These are phyloP conservation scores for Rosa lucieae DNA, from an alignment of 306 rosid species.

Conservation along the genomic window DNA sequence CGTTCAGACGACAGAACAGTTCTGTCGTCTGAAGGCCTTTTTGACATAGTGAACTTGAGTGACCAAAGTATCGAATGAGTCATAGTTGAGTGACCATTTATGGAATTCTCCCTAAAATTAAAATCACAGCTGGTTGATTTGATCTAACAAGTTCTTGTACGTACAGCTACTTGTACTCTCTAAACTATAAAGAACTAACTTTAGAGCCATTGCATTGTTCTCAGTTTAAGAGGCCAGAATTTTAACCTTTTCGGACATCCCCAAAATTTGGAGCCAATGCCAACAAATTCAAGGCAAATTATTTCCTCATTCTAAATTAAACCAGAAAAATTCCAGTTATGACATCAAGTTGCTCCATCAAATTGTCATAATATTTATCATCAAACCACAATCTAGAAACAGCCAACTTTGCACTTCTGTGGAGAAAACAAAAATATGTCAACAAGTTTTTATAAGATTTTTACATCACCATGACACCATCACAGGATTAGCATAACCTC, in stretches of 20 bases:
- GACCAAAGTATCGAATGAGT: no score
- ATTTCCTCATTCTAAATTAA: background rate
- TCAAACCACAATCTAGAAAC: background rate
- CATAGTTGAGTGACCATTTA: no score
- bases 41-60: no score
- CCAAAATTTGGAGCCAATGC: slow-evolving; percentile 6
- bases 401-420: background rate
- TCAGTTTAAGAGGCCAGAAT: background rate
- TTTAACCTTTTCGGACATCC: background rate
- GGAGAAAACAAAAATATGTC: background rate
- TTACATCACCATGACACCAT: background rate
- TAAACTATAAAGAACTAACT: background rate
- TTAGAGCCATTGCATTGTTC: background rate
- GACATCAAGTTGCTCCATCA: background rate
- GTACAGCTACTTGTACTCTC: slow-evolving; percentile 1
- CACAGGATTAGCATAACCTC: no score
- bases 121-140: background rate
- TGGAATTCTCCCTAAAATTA: background rate
- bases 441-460: background rate
- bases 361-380: background rate
- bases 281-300: background rate
- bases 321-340: background rate
- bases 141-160: background rate
- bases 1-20: no score
- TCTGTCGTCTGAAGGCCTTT: no score